Conservation (phyloP, 2,329 filamentous ascomycete genomes). For the Fusarium duplospermum region DNA sequence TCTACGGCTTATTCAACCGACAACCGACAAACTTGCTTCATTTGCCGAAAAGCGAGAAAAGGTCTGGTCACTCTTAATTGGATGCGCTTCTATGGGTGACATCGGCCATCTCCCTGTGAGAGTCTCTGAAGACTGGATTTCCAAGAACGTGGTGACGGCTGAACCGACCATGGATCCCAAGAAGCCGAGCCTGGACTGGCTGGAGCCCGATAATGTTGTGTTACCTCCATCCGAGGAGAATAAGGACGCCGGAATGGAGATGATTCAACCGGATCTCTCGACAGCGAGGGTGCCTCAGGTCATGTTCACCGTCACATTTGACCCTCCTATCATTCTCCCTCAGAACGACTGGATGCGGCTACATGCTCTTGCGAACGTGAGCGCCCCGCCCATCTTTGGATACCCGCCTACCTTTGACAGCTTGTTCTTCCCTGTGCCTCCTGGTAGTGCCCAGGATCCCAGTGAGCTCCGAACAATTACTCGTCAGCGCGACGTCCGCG, state of each 20-base stretch:
- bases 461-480: slow-evolving; percentile 68
- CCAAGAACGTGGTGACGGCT: slow-evolving; percentile 71
- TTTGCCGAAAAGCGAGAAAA: slow-evolving; percentile 57
- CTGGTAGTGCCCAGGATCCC: slow-evolving; percentile 62
- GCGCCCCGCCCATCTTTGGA: slow-evolving; percentile 50
- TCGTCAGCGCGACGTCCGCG: slow-evolving; percentile 59
- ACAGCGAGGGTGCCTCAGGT: slow-evolving; percentile 73
- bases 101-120: slow-evolving; percentile 70
- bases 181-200: slow-evolving; percentile 73
- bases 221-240: slow-evolving; percentile 60
- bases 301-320: slow-evolving; percentile 79
- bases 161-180: slow-evolving; percentile 55
- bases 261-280: slow-evolving; percentile 59
- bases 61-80: slow-evolving; percentile 76
- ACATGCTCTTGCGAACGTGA: slow-evolving; percentile 65
- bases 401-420: slow-evolving; percentile 66
- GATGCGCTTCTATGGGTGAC: slow-evolving; percentile 65
- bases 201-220: slow-evolving; percentile 75
- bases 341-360: slow-evolving; percentile 72
- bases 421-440: slow-evolving; percentile 66
- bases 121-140: slow-evolving; percentile 80
- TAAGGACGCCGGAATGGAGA: slow-evolving; percentile 63
- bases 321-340: slow-evolving; percentile 79
- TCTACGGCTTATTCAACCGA: slow-evolving; percentile 59
- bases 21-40: slow-evolving; percentile 50